These are phyloP conservation scores for Arabis alpina DNA, from an alignment of 345 rosid genomes.

Conservation along the genomic window DNA sequence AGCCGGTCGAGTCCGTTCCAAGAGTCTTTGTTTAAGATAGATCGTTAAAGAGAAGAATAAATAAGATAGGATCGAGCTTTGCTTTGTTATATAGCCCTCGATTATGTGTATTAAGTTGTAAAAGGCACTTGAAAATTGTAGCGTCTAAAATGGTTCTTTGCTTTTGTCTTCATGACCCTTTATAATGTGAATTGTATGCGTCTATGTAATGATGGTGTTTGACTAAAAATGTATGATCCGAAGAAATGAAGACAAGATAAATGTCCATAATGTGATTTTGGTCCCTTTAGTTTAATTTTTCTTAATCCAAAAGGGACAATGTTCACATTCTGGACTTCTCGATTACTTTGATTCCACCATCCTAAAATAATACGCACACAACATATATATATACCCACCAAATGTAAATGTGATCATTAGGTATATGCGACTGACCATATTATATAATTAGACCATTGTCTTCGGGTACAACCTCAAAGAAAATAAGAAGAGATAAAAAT, in stretches of 20 bases:
- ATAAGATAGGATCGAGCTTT: conserved; percentile 26
- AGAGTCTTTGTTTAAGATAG: conserved; percentile 57
- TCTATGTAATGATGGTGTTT: neutral
- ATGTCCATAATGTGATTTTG: no score
- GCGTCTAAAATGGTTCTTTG: neutral
- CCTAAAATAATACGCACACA: no score
- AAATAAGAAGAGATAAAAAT: neutral
- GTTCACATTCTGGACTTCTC: no score
- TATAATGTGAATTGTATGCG: neutral
- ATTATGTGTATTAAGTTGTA: conserved; percentile 27
- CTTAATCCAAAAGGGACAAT: no score
- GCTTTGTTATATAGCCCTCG: conserved; percentile 5
- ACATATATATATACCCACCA: no score
- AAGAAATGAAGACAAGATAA: neutral
- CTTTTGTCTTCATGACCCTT: neutral
- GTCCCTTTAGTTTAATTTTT: no score
- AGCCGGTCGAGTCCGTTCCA: conserved; percentile 54
- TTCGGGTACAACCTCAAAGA: neutral
- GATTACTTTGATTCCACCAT: no score
- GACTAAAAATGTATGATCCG: neutral
- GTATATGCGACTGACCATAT: neutral
- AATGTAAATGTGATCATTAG: no score
- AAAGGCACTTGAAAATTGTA: conserved; percentile 2
- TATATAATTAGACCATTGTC: neutral
- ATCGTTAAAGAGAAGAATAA: conserved; percentile 6